Evolutionary conservation across 1,139 yeast genomes (phyloP), one percentile per base, ranked within the genome.

Genomic region (Hanseniaspora gamundiae): DNA sequence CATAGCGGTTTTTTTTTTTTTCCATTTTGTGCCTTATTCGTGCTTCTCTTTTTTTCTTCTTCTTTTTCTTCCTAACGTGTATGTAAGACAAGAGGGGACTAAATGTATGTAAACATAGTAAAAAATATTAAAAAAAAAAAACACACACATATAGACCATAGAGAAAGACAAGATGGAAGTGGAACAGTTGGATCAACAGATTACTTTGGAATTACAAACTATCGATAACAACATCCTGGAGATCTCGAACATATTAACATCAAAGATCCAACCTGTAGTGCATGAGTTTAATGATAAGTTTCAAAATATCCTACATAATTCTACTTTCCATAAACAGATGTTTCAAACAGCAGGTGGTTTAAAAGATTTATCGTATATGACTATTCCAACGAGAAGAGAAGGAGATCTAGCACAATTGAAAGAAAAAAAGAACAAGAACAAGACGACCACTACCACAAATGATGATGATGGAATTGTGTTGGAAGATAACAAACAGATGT

Each of bases 121-220:
- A 17, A 33, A 33, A 33, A 33, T 11, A 17, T 14, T 11, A 17
- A 17, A 33, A 17, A 33, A n/a, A 28, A n/a, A 35, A 14, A 16
- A 33, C 38, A 33, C 22, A 8, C 8, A 33, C 21, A 17, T 22
- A 33, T 8, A 33, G 38, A 33, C 24, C 9, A 35, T 22, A 19
- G n/a, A 4, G 26, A 35, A 7, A 16, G 35, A 30, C n/a, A 4
- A n/a, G 7, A 70, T 67, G 39, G 85, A 80, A 53, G 65, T 83
- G 45, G 94, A 85, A 54, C 68, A 76, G 52, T 63, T 86, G 36
- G 95, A 87, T 54, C 94, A 84, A 58, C 83, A 79, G 54, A 83
- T 86, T 38, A 85, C 95, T 0, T 64, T 82, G 44, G 76, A 80
- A 2, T 64, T 87, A 42, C 95, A 85, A 59, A 81, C 79, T 48